A percentile compares a stretch with the other conserved stretches of the same genome.
These are phyloP conservation scores for Perilla frutescens DNA, from an alignment of 257 asterid species.

Conservation along the genomic window DNA sequence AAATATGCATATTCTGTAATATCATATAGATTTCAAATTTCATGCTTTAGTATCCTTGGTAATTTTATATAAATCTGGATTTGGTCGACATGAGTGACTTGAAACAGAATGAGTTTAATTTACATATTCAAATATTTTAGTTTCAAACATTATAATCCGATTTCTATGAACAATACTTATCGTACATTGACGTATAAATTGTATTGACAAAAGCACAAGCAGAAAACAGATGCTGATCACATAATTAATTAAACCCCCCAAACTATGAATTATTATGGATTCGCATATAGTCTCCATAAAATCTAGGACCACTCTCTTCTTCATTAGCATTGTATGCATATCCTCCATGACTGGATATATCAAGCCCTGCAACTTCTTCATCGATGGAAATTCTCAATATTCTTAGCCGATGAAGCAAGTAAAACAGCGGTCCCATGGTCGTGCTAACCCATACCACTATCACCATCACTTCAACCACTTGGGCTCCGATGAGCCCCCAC, in stretches of 20 bases:
- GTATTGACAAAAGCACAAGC: neutral
- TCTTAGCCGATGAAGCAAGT: conserved; percentile 51
- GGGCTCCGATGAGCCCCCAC: conserved; percentile 66
- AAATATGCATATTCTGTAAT: no score
- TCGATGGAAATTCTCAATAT: conserved; percentile 57
- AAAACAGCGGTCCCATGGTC: conserved; percentile 72
- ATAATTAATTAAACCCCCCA: neutral
- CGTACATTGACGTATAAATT: conserved; percentile 1
- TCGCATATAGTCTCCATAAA: conserved; percentile 55
- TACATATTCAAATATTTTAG: no score
- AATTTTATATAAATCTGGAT: no score
- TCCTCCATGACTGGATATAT: conserved; percentile 72
- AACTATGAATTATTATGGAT: conserved; percentile 40
- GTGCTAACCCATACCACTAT: conserved; percentile 61
- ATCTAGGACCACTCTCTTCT: conserved; percentile 51
- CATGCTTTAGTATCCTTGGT: no score
- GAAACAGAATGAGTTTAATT: no score
- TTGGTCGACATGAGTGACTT: no score
- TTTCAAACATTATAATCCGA: no score
- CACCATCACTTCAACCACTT: conserved; percentile 51
- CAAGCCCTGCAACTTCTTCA: conserved; percentile 74
- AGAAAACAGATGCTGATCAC: neutral
- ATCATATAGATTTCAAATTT: no score
- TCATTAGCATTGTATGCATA: conserved; percentile 58
- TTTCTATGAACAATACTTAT: neutral